phyloP scores from a whole-genome alignment of 2,329 filamentous ascomycete genomes.

The Penicillium olsonii region DNA sequence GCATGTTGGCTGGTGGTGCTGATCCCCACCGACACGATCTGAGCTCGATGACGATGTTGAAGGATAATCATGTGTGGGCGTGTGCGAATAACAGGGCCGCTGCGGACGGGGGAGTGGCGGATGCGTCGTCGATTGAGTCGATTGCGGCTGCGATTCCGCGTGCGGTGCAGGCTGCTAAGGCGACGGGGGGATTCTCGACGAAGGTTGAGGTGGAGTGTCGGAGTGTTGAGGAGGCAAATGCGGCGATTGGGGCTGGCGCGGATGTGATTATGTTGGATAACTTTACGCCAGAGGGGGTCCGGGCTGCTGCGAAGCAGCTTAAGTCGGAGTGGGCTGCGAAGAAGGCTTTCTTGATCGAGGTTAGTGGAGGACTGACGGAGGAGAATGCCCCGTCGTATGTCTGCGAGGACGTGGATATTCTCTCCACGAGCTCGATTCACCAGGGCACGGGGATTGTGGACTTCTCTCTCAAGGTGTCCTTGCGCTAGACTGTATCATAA shows the following conservation, averaged over 20 bases:
- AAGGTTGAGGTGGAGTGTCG: constrained; percentile 98
- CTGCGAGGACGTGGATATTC: constrained; percentile 81
- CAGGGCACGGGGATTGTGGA: constrained; percentile 93
- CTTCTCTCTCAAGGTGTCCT: constrained; percentile 85
- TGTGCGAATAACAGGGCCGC: constrained; percentile 55
- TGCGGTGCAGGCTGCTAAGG: constrained; percentile 80
- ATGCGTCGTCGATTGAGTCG: constrained; percentile 18
- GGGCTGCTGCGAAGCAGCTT: constrained; percentile 69
- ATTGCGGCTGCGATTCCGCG: constrained; percentile 70
- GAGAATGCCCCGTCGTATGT: constrained; percentile 79
- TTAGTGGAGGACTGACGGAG: constrained; percentile 84
- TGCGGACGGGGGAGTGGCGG: constrained; percentile 17
- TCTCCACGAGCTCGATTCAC: constrained; percentile 95
- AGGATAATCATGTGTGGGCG: constrained; percentile 98
- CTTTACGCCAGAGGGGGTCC: constrained; percentile 78
- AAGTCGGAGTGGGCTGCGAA: constrained; percentile 77
- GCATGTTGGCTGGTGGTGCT: constrained; percentile 90
- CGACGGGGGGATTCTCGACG: constrained; percentile 81
- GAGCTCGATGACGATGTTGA: constrained; percentile 95
- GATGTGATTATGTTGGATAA: constrained; percentile 99
- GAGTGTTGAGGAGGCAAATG: constrained; percentile 82
- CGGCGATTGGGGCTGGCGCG: constrained; percentile 85
- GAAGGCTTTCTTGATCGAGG: constrained; percentile 78
- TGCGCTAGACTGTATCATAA: constrained; percentile 30
- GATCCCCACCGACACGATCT: constrained; percentile 92